Evolutionary conservation across 2,329 filamentous ascomycete species (phyloP).

Genomic region (Cytospora piceae): DNA sequence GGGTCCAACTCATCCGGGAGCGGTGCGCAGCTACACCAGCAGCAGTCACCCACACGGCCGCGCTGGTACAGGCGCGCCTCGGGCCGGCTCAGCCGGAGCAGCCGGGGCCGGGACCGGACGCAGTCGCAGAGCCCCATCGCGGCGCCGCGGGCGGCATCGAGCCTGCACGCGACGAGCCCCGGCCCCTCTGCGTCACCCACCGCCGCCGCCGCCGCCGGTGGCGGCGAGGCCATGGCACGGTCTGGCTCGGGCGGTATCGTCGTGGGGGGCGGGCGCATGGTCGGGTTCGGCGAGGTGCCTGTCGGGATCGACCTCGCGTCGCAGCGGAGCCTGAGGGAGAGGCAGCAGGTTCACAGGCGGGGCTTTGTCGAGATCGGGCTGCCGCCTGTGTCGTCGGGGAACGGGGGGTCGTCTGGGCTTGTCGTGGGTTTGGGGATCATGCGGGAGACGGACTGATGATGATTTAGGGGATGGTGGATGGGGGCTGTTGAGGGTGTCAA

Average conservation of each 20-base stretch:
- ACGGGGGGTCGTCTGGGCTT: background rate
- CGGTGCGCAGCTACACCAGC: background rate
- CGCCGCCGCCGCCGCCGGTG: background rate
- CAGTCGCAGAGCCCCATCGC: constrained; percentile 20
- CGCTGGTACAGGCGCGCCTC: constrained; percentile 22
- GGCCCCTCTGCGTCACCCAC: background rate
- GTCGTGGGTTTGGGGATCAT: constrained; percentile 25
- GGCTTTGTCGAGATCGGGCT: background rate
- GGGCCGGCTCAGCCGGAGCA: constrained; percentile 7
- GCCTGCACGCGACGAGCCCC: background rate
- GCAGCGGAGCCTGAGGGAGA: background rate
- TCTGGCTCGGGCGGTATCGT: constrained; percentile 34
- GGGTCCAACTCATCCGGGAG: constrained; percentile 11
- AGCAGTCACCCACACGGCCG: constrained; percentile 1
- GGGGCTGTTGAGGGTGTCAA: too few relatives aligned
- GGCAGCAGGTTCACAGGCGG: background rate
- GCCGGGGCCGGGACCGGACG: constrained; percentile 9
- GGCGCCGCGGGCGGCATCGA: background rate
- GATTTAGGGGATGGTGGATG: background rate
- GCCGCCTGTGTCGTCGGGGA: constrained; percentile 2
- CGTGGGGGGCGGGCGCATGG: constrained; percentile 34
- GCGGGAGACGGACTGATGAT: constrained; percentile 4
- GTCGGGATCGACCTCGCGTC: background rate
- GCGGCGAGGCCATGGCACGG: constrained; percentile 34
- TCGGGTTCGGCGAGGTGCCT: constrained; percentile 34